Percentiles rank a stretch among this genome's conserved stretches.
Conservation (phyloP, 371 early-diverging fungal species). For the Mortierella sp. region DNA sequence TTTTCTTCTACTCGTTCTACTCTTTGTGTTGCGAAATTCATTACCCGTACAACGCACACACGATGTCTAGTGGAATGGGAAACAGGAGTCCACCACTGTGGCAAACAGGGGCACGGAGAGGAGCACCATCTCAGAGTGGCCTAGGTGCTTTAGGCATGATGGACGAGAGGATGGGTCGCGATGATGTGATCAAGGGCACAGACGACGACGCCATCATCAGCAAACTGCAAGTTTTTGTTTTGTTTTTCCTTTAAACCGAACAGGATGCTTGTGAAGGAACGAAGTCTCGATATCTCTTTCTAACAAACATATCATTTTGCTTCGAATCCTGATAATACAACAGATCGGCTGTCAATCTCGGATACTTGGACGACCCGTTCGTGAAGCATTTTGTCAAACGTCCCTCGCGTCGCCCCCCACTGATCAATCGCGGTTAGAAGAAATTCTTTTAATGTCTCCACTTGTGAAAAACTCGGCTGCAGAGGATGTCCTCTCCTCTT, state of each 20-base stretch:
- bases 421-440: constrained; percentile 96
- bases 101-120: constrained; percentile 19
- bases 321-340: no score
- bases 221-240: constrained; percentile 65
- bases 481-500: no score
- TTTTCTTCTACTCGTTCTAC: no score
- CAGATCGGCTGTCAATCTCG: constrained; percentile 86
- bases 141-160: background rate
- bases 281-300: background rate
- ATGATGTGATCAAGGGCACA: constrained; percentile 82
- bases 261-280: background rate
- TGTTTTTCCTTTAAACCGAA: background rate
- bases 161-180: constrained; percentile 35
- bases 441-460: no score
- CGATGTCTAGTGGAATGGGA: constrained; percentile 34
- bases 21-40: no score
- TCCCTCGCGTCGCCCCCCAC: constrained; percentile 80
- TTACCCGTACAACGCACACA: background rate
- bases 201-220: constrained; percentile 91
- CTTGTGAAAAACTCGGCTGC: no score
- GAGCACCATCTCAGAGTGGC: background rate
- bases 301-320: no score
- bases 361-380: constrained; percentile 87
- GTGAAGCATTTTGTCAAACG: constrained; percentile 78
- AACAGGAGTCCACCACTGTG: constrained; percentile 31